Evolutionary conservation across 2,329 filamentous ascomycete species (phyloP), one percentile per base, ranked within the genome.

Genomic region (Colletotrichum sp.): DNA sequence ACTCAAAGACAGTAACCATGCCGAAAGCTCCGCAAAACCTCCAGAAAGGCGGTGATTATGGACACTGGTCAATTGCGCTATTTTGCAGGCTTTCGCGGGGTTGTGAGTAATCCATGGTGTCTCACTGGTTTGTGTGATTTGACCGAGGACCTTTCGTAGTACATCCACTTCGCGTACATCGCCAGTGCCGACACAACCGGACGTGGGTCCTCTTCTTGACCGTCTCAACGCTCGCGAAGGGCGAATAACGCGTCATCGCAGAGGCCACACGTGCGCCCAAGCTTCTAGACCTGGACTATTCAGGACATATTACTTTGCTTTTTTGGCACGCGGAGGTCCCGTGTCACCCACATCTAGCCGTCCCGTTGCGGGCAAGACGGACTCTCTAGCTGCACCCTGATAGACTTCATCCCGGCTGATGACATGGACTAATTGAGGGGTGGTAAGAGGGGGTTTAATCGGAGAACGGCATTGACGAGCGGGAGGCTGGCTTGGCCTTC

Each of bases 131-230:
- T n/a, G 28, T 32, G 5, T 34, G n/a, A 62, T 16, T n/a, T 32
- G 28, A n/a, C 39, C 55, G 18, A 49, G 36, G 32, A 28, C 49
- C 21, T 26, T 26, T 62, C 28, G 18, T 63, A 30, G 21, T 32
- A 36, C 18, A 52, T 26, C 52, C 49, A 39, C 66, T 39, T 52
- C 44, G 44, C 44, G 44, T 52, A 52, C n/a, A 52, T 52, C 49
- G 44, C 28, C 39, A 18, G 57, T 65, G 63, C 73, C 73, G 69
- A 65, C 21, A 24, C 57, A 68, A 52, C 73, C 73, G 73, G 62
- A 21, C 57, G 63, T 59, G 69, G 64, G 44, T 62, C 30, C 18
- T 44, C 32, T 57, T 63, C 9, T 32, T 55, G 30, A 57, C 70
- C 73, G 69, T 60, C 21, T 34, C 7, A 6, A 57, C 44, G 10